A percentile compares a stretch with the other conserved stretches of the same genome.
These are phyloP conservation scores for Porphyrellus cyaneotinctus DNA, from an alignment of 768 basidiomycete genomes.

Conservation along the genomic window DNA sequence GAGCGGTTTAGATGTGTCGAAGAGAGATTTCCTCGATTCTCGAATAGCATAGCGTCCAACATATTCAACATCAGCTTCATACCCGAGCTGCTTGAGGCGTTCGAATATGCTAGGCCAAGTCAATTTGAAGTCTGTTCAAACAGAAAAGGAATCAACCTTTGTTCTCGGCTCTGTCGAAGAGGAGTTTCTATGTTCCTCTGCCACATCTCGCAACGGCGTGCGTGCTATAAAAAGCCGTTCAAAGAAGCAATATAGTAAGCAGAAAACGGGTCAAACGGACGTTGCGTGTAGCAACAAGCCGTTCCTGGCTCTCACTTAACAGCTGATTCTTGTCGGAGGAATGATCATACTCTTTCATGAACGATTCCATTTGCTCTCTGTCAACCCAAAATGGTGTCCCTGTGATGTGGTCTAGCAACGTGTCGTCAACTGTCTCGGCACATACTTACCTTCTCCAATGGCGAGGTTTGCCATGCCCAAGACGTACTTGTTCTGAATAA, in stretches of 20 bases:
- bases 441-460: not conserved
- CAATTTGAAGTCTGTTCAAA: too few species aligned
- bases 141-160: not conserved
- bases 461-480: not conserved
- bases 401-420: too few species aligned
- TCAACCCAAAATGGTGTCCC: too few species aligned
- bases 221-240: conserved; percentile 1
- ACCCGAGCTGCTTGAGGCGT: conserved; percentile 4
- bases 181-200: not conserved
- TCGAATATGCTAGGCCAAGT: not conserved
- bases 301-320: not conserved
- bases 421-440: too few species aligned
- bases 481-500: not conserved
- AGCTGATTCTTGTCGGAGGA: conserved; percentile 1
- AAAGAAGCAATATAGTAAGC: not conserved
- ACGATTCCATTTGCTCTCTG: conserved; percentile 7
- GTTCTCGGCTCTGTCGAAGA: not conserved
- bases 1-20: conserved; percentile 1
- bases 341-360: conserved; percentile 2
- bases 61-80: not conserved
- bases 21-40: not conserved
- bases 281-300: not conserved
- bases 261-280: not conserved
- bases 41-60: not conserved
- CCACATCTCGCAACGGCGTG: conserved; percentile 1